Base-by-base conservation (phyloP, 495 filamentous ascomycete species). In the Penicillium fimorum region DNA sequence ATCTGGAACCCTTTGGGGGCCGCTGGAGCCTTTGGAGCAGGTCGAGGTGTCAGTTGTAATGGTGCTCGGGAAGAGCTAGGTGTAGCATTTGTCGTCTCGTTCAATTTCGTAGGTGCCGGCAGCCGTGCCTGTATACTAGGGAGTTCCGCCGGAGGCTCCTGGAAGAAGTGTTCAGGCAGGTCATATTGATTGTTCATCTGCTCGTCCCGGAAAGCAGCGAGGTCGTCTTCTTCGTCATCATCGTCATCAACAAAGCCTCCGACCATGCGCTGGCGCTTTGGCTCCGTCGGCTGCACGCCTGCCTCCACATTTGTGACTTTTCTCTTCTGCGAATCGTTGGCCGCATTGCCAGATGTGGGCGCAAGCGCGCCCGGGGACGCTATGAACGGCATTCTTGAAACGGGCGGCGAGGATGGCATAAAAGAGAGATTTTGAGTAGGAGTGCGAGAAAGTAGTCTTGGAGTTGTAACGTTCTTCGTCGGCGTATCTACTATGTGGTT, bases 331-430 rank as follows among this genome's bases (percentile, higher is more conserved):
- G 65, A 41, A 30, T 73, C 67, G n/a, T 49, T 57, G 33, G 56
- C 53, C 27, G 58, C 52, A 51, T 61, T 56, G 3, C 30, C 52
- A 13, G 54, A 54, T 4, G 50, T 54, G 5, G 59, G 27, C 1
- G 56, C 51, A 2, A 52, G 37, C 4, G 58, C 32, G 4, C 38
- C 67, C 20, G 86, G 83, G 15, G 86, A 87, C 2, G 87, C 87
- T 13, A 83, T 78, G 38, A 83, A 74, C 8, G 83, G 79, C 82
- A 90, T 88, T 30, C 71, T 82, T 8, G 56, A 22, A 7, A 61
- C 43, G 4, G 74, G 74, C 7, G 76, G 71, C 44, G 66, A 65
- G 27, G 71, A 73, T 15, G 71, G 62, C 1, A 77, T 50, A 30
- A 61, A 55, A 5, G 51, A 51, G 2, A 65, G 22, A 17, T 50